A percentile compares a stretch with the other conserved stretches of the same genome.
These are phyloP conservation scores for Ananas comosus DNA, from an alignment of 176 grass and related monocot species.

Conservation along the genomic window DNA sequence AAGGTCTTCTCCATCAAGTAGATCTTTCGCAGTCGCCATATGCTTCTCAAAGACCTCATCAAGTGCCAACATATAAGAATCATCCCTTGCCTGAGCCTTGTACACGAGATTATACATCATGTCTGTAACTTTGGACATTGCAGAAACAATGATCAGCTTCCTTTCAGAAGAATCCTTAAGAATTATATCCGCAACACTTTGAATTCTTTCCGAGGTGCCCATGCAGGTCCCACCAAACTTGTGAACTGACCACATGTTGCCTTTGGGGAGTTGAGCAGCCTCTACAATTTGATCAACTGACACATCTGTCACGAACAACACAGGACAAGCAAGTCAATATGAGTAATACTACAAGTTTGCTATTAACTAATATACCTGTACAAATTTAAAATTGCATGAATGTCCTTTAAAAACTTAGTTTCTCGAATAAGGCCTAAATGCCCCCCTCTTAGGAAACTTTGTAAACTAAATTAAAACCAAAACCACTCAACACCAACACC, in stretches of 20 bases:
- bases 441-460: no score
- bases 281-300: slow-evolving; percentile 59
- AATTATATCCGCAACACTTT: slow-evolving; percentile 84
- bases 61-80: slow-evolving; percentile 56
- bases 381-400: no score
- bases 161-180: slow-evolving; percentile 72
- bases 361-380: no score
- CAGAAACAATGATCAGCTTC: slow-evolving; percentile 87
- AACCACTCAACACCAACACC: no score
- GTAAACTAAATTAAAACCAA: no score
- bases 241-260: slow-evolving; percentile 97
- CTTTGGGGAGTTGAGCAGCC: slow-evolving; percentile 54
- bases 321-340: not conserved
- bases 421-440: no score
- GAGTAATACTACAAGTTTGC: not conserved
- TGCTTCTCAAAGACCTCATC: slow-evolving; percentile 87
- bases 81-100: slow-evolving; percentile 85
- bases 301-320: slow-evolving; percentile 38
- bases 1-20: slow-evolving; percentile 86
- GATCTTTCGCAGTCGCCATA: slow-evolving; percentile 69
- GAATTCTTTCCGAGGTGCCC: slow-evolving; percentile 83
- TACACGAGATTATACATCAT: slow-evolving; percentile 91
- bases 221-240: slow-evolving; percentile 99
- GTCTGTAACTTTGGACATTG: slow-evolving; percentile 97
- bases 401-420: no score